phyloP scores from a whole-genome alignment of 331 rosid genomes.

The Quercus phellos region DNA sequence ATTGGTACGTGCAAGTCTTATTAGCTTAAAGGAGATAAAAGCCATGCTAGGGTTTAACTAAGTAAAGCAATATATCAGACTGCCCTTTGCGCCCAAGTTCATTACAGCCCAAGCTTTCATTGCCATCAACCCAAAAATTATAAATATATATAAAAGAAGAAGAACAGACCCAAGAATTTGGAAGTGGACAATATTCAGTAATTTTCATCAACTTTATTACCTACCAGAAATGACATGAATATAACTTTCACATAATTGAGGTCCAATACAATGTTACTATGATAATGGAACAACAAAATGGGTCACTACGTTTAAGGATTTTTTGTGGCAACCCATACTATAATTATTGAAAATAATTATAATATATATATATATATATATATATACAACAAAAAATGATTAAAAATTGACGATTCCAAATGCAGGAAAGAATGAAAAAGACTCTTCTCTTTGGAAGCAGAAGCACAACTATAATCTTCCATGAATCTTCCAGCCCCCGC shows the following conservation, averaged over 20 bases:
- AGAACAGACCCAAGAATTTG: no score
- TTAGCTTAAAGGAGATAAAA: no score
- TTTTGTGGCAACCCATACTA: conserved; percentile 37
- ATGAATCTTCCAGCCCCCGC: conserved; percentile 39
- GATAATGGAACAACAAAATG: conserved; percentile 31
- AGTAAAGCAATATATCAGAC: not conserved
- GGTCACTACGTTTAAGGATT: conserved; percentile 25
- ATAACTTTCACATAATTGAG: conserved; percentile 13
- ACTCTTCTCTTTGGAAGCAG: conserved; percentile 30
- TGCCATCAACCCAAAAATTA: not conserved
- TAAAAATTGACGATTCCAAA: conserved; percentile 26
- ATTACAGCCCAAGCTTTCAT: not conserved
- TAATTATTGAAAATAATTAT: conserved; percentile 28
- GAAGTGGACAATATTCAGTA: not conserved
- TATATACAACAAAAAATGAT: conserved; percentile 64
- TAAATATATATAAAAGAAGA: no score
- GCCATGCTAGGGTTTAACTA: no score
- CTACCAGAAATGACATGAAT: conserved; percentile 6
- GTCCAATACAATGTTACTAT: conserved; percentile 24
- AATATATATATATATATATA: conserved; percentile 1
- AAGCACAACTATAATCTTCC: conserved; percentile 32
- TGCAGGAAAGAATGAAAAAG: conserved; percentile 33
- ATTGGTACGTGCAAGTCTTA: no score
- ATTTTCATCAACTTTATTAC: conserved; percentile 27
- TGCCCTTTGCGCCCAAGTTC: not conserved